phyloP scores from a whole-genome alignment of 2,329 filamentous ascomycete genomes.

The Septoria linicola region DNA sequence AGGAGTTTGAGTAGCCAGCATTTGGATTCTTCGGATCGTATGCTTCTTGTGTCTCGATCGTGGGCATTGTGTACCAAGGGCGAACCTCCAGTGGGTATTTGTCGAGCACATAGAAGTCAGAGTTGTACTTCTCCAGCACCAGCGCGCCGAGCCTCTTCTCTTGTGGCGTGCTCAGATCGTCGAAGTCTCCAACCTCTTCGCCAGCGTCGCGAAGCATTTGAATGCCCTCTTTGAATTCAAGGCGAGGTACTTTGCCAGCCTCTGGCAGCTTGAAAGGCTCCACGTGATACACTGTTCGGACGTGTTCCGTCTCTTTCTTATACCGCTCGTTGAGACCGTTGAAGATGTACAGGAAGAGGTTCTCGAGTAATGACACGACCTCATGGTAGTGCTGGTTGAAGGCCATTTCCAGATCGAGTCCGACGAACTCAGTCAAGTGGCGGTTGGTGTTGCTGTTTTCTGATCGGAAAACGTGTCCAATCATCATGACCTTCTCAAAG shows the following conservation, averaged over 20 bases:
- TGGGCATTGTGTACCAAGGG: conserved; percentile 89
- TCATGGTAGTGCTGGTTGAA: conserved; percentile 77
- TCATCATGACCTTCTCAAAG: conserved; percentile 73
- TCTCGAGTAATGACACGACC: conserved; percentile 69
- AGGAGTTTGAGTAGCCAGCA: conserved; percentile 61
- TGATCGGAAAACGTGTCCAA: conserved; percentile 80
- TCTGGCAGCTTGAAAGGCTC: conserved; percentile 74
- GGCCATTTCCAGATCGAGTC: conserved; percentile 87
- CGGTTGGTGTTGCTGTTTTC: conserved; percentile 82
- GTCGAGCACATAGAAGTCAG: conserved; percentile 95
- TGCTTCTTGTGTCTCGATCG: conserved; percentile 58
- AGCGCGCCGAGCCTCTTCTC: conserved; percentile 87
- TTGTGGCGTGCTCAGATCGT: conserved; percentile 76
- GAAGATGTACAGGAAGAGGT: conserved; percentile 76
- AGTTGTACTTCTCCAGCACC: conserved; percentile 82
- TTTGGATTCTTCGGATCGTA: conserved; percentile 46
- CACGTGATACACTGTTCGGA: conserved; percentile 72
- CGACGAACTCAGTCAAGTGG: conserved; percentile 86
- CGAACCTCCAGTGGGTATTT: conserved; percentile 89
- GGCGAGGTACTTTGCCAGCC: conserved; percentile 69
- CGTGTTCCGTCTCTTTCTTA: conserved; percentile 68
- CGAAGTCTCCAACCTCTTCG: conserved; percentile 71
- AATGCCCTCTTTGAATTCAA: conserved; percentile 77
- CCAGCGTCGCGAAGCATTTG: conserved; percentile 74
- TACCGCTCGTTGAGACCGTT: conserved; percentile 67